Evolutionary conservation across 2,329 filamentous ascomycete genomes (phyloP), one percentile per base, ranked within the genome.

Genomic region (Paraconiothyrium brasiliense): DNA sequence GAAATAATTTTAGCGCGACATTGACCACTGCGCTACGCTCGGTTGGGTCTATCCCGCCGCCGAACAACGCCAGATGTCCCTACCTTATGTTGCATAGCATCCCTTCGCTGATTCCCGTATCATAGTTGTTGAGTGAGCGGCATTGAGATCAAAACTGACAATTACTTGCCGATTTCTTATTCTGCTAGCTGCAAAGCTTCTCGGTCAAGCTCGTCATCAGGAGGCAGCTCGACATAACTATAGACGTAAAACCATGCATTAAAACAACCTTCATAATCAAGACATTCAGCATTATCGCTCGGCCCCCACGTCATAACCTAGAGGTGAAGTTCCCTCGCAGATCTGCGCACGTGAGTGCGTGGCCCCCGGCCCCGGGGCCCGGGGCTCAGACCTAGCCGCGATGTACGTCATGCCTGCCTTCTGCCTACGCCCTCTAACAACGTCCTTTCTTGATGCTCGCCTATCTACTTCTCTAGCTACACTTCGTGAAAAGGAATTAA

Each of bases 1-100:
- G 39, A 34, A 63, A 49, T 59, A 57, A 63, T 66, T 63, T 63
- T 56, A 65, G 63, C 60, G 63, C 54, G 54, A 24, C 56, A 16
- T n/a, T 6, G 4, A 30, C 27, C 6, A 30, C 6, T 30, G 27
- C 27, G 27, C 27, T 30, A 30, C 27, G 27, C 39, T 41, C n/a
- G 7, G 16, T 16, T 37, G 35, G 35, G 13, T 41, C 39, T 16
- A n/a, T 41, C 16, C 39, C 39, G 16, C 39, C 20, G 43, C 43
- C 43, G 20, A 46, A 46, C 7, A 24, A 20, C 20, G n/a, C 20
- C 41, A 10, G 43, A 4, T 7, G 5, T 9, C n/a, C 16, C 39
- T 41, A 41, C 39, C 13, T 16, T 41, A 16, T 16, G 14, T 7
- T n/a, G 4, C 39, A 7, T 41, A n/a, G 14, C n/a, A 41, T 41